A percentile compares a stretch with the other conserved stretches of the same genome.
phyloP scores from a whole-genome alignment of 768 basidiomycete genomes.

The Pleurotus citrinopileatus region DNA sequence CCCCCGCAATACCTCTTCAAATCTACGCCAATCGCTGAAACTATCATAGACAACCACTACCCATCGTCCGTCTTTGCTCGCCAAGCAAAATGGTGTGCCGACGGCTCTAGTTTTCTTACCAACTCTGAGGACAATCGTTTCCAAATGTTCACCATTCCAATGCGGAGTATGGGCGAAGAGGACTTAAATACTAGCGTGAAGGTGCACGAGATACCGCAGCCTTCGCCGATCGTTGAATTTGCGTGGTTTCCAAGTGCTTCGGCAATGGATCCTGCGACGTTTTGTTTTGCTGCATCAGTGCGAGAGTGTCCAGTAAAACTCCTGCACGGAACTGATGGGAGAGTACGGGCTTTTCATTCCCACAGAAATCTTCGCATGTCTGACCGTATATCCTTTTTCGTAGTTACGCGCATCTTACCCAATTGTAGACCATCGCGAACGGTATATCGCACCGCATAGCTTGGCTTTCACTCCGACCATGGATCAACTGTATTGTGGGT shows the following conservation, averaged over 20 bases:
- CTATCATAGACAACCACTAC: not conserved
- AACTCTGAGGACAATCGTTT: not conserved
- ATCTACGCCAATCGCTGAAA: not conserved
- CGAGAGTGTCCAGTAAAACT: slow-evolving; percentile 85
- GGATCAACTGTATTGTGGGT: slow-evolving; percentile 68
- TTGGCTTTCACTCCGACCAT: slow-evolving; percentile 65
- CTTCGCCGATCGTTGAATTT: slow-evolving; percentile 75
- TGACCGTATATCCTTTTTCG: not conserved
- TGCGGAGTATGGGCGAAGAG: not conserved
- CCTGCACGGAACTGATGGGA: slow-evolving; percentile 73
- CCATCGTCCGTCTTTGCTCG: not conserved
- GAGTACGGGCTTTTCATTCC: slow-evolving; percentile 42
- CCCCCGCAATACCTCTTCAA: not conserved
- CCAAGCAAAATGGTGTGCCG: slow-evolving; percentile 7
- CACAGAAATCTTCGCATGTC: not conserved
- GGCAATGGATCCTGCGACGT: slow-evolving; percentile 52
- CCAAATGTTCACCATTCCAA: not conserved
- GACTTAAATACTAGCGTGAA: not conserved
- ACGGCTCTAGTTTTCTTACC: slow-evolving; percentile 2
- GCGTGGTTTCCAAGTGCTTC: slow-evolving; percentile 85
- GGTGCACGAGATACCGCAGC: slow-evolving; percentile 37
- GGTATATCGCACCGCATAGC: slow-evolving; percentile 83
- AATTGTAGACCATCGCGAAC: slow-evolving; percentile 92
- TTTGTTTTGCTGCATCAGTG: slow-evolving; percentile 82
- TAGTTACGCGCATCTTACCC: slow-evolving; percentile 90